These are phyloP conservation scores for Hypholoma fasciculare DNA, from an alignment of 768 basidiomycete species.

Conservation along the genomic window DNA sequence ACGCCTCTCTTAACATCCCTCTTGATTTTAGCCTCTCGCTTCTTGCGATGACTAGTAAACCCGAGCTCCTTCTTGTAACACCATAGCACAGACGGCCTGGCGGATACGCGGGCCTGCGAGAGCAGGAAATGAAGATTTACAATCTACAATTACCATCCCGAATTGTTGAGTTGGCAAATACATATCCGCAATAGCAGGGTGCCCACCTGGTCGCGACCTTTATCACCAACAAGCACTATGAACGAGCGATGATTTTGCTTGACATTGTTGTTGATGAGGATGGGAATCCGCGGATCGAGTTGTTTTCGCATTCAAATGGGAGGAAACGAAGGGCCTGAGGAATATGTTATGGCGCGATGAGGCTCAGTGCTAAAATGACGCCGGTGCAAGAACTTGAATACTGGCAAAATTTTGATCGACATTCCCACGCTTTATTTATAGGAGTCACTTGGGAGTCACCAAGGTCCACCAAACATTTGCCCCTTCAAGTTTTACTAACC, in stretches of 20 bases:
- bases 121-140: constrained; percentile 96
- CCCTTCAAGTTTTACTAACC: too few species aligned
- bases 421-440: constrained; percentile 5
- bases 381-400: not conserved
- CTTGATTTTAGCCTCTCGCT: constrained; percentile 95
- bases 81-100: constrained; percentile 92
- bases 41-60: constrained; percentile 96
- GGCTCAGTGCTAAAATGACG: not conserved
- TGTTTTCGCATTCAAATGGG: constrained; percentile 69
- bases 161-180: not conserved
- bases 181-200: not conserved
- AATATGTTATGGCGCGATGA: not conserved
- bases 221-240: constrained; percentile 95
- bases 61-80: constrained; percentile 99
- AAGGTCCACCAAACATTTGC: too few species aligned
- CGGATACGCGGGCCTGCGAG: constrained; percentile 86
- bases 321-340: not conserved
- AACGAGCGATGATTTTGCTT: constrained; percentile 92
- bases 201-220: constrained; percentile 83
- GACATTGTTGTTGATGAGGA: constrained; percentile 91
- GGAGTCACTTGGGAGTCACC: too few species aligned
- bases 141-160: constrained; percentile 46
- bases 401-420: constrained; percentile 15
- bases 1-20: constrained; percentile 93
- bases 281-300: constrained; percentile 90